Evolutionary conservation across 2,329 filamentous ascomycete species (phyloP).

Genomic region (Ascochyta viciae-villosae): DNA sequence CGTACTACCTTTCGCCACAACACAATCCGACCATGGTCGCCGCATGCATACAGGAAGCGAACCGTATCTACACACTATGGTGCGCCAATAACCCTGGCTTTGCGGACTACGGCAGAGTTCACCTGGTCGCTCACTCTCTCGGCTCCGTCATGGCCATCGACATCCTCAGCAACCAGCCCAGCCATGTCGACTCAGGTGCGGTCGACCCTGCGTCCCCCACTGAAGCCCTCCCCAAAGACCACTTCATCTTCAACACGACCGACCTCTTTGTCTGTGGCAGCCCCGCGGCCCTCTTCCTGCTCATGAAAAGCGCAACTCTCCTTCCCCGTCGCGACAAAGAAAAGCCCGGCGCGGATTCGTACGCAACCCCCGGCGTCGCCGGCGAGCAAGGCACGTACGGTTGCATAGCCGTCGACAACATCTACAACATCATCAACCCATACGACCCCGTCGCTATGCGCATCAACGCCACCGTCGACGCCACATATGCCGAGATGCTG

Average conservation of each 20-base stretch:
- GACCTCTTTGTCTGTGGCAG: constrained; percentile 91
- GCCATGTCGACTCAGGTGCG: constrained; percentile 61
- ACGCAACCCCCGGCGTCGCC: constrained; percentile 64
- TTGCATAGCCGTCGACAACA: constrained; percentile 90
- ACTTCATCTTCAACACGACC: constrained; percentile 89
- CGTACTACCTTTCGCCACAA: constrained; percentile 89
- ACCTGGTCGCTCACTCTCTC: constrained; percentile 90
- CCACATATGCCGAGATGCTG: constrained; percentile 76
- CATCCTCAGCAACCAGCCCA: constrained; percentile 88
- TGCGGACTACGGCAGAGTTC: constrained; percentile 78
- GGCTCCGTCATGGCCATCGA: constrained; percentile 95
- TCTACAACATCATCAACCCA: constrained; percentile 89
- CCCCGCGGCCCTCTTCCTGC: constrained; percentile 88
- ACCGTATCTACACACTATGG: constrained; percentile 95
- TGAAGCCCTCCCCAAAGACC: constrained; percentile 57
- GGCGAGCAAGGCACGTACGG: constrained; percentile 83
- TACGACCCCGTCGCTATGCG: constrained; percentile 87
- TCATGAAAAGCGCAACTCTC: constrained; percentile 77
- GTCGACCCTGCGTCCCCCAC: constrained; percentile 46
- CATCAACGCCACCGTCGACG: constrained; percentile 88
- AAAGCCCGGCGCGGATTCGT: constrained; percentile 76
- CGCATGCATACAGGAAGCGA: constrained; percentile 87
- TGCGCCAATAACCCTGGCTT: constrained; percentile 93
- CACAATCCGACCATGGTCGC: constrained; percentile 95
- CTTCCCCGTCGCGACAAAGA: constrained; percentile 76